Conservation (phyloP, 1,284 basidiomycete species). For the Cutaneotrichosporon sp. region DNA sequence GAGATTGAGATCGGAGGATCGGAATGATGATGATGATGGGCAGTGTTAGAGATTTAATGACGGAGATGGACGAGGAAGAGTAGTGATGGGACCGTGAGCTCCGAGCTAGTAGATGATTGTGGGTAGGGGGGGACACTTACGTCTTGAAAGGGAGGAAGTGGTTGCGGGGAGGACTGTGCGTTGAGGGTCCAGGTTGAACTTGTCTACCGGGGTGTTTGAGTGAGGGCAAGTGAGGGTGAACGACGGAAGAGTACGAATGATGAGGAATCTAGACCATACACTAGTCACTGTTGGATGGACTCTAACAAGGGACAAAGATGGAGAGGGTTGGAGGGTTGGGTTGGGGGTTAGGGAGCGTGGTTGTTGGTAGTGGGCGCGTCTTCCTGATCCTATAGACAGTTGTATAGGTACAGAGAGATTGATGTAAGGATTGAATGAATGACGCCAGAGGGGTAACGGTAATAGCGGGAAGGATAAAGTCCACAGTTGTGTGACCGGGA, state of each 20-base stretch:
- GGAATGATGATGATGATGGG: not conserved
- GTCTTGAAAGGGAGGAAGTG: not conserved
- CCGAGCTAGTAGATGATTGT: no score
- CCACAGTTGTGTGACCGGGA: not conserved
- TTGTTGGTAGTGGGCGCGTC: no score
- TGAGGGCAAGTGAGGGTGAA: not conserved
- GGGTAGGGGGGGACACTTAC: no score
- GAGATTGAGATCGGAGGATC: not conserved
- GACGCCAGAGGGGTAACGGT: slow-evolving; percentile 2
- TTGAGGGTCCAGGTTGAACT: no score
- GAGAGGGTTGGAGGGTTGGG: no score
- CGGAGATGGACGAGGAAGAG: not conserved
- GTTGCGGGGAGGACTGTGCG: not conserved
- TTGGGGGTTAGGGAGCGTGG: not conserved
- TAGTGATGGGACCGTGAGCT: not conserved
- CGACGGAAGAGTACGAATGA: no score
- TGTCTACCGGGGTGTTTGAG: no score
- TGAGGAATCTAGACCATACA: no score
- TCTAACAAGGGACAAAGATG: no score
- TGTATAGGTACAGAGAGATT: not conserved
- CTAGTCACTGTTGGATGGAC: no score
- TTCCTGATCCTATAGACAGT: no score
- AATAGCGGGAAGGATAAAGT: not conserved
- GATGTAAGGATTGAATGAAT: not conserved
- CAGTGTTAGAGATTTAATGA: not conserved